phyloP scores from a whole-genome alignment of 1,139 yeast genomes.

The Geotrichum carabidarum region DNA sequence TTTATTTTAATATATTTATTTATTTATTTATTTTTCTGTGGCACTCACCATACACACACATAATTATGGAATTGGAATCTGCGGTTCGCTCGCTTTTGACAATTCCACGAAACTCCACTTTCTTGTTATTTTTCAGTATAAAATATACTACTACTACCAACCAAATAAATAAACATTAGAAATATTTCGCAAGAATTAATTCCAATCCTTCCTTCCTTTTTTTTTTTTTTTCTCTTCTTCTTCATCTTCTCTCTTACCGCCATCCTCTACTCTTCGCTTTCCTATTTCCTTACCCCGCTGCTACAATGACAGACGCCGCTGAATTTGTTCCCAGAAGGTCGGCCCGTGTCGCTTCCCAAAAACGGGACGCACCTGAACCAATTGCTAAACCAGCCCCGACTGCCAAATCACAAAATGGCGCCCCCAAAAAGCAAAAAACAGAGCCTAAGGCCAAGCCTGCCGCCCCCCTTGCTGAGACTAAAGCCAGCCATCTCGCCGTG shows the following conservation, averaged over 20 bases:
- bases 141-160: not conserved
- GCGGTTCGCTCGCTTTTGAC: not conserved
- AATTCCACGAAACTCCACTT: not conserved
- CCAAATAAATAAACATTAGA: not conserved
- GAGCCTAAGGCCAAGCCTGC: conserved; percentile 4
- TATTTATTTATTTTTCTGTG: too few relatives aligned
- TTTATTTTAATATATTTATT: too few relatives aligned
- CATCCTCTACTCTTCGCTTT: not conserved
- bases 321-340: conserved; percentile 19
- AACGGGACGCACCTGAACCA: conserved; percentile 18
- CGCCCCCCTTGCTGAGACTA: not conserved
- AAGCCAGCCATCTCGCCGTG: conserved; percentile 26
- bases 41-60: too few relatives aligned
- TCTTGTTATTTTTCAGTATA: not conserved
- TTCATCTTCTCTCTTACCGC: not conserved
- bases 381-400: conserved; percentile 5
- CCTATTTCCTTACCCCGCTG: not conserved
- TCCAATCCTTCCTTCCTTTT: not conserved
- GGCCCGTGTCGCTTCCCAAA: conserved; percentile 18
- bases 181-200: not conserved
- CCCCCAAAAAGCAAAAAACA: conserved; percentile 15
- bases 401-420: not conserved
- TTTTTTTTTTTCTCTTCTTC: not conserved
- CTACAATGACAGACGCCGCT: conserved; percentile 14
- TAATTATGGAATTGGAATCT: too few relatives aligned